Evolutionary conservation across 768 basidiomycete species (phyloP), one percentile per base, ranked within the genome.

Genomic region (Favolaschia claudopus): DNA sequence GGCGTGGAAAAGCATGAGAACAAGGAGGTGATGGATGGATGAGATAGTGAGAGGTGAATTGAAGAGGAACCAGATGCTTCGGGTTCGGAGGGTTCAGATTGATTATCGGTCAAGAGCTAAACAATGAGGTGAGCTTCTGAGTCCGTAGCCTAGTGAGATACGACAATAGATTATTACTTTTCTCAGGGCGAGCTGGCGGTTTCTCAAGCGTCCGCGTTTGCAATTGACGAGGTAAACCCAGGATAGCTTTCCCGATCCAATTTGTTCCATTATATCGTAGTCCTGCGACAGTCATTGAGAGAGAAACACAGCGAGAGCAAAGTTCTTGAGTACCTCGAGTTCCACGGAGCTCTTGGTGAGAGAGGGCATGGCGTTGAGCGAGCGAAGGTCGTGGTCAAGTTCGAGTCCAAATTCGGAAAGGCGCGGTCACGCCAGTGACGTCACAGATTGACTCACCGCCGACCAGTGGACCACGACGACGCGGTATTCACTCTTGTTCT

Each of bases 11-110:
- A 82, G 2, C 65, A 65, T 10, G 79, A 78, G n/a, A 82, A 71
- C 4, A 85, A 64, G 22, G 83, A 76, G 15, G 82, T 73, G 48
- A 86, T 74, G 36, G 75, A 77, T 5, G 84, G 84, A 66, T 86
- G 84, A 59, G 77, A 77, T 17, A 85, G 70, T 1, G 77, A 67
- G 40, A 74, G 75, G 57, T 83, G 80, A 25, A 83, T 58, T 0
- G 66, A 47, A 17, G 69, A 59, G 7, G 73, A 64, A 4, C 53
- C 33, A 3, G 27, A 13, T n/a, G 50, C 42, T 22, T n/a, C n/a
- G n/a, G n/a, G n/a, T n/a, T 43, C 28, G 25, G 52, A 47, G 48
- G 63, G 52, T 50, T 42, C 59, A 17, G 60, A 19, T 34, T 43
- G 46, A 45, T 47, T 50, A 1, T 60, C 42, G 13, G 44, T 44